Evolutionary conservation across 345 rosid species (phyloP).

Genomic region (Arabis hirsuta): DNA sequence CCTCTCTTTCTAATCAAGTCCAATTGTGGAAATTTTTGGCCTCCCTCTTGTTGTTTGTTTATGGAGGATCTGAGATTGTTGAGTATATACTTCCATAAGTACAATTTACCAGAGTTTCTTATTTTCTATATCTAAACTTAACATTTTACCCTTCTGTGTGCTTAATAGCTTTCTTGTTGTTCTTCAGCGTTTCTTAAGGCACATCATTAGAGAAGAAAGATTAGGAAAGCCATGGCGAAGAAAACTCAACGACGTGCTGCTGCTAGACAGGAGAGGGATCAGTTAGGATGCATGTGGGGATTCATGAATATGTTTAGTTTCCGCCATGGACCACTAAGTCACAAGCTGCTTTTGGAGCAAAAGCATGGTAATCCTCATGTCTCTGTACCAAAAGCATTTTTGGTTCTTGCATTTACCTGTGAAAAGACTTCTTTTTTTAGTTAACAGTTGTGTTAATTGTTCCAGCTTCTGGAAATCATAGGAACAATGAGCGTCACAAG

Average conservation of each 20-base stretch:
- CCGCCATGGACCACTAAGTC: constrained; percentile 64
- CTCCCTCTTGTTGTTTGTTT: constrained; percentile 19
- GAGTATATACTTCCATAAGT: constrained; percentile 6
- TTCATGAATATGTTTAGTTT: constrained; percentile 80
- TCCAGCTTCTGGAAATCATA: constrained; percentile 51
- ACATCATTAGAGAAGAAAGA: constrained; percentile 2
- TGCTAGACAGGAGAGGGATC: constrained; percentile 60
- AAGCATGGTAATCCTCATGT: constrained; percentile 41
- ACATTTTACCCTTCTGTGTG: not conserved
- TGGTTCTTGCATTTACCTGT: not conserved
- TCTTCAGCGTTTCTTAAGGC: constrained; percentile 33
- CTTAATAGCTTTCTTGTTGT: constrained; percentile 21
- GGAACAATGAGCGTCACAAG: constrained; percentile 47
- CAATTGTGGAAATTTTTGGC: constrained; percentile 10
- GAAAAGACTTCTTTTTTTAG: constrained; percentile 5
- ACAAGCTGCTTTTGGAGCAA: constrained; percentile 68
- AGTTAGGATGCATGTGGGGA: constrained; percentile 93
- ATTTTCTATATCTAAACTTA: no score
- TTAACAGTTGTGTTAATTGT: constrained; percentile 8
- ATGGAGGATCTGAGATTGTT: constrained; percentile 29
- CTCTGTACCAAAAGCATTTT: constrained; percentile 3
- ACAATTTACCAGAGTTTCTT: not conserved
- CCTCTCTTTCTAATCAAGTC: constrained; percentile 1
- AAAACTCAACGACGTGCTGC: constrained; percentile 50
- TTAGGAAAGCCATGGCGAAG: constrained; percentile 40